Evolutionary conservation across 2,329 filamentous ascomycete species (phyloP), one percentile per base, ranked within the genome.

Genomic region (Akanthomyces uredinophilus): DNA sequence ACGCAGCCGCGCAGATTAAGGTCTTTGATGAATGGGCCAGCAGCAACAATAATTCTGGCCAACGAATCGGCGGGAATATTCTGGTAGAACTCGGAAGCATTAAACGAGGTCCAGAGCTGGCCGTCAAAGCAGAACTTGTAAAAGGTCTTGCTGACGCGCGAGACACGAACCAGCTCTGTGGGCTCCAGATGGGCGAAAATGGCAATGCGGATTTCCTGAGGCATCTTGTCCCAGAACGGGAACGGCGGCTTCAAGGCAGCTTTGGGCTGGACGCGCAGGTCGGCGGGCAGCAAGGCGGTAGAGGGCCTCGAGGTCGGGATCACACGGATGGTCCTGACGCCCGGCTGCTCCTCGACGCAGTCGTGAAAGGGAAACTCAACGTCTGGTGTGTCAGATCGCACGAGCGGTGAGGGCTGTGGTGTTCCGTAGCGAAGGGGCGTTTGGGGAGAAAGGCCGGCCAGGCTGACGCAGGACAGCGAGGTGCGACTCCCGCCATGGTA

Each of bases 1-100:
- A 96, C 84, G 72, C 94, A 99, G 29, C 95, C 95, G 67, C 94
- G 81, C 3, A 99, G 82, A 70, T 98, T 98, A 60, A 99, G 81
- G 68, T 96, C 87, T 67, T 90, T 90, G 60, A 98, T 87, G 69
- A 98, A 99, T 0, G 94, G 91, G 0, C 94, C 95, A 1, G 92
- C 92, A 4, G 87, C 83, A 1, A 87, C 85, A 70, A 98, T 92
- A 65, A 98, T 92, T 70, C 89, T 92, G 61, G 92, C 86, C 53
- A 99, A 78, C 0, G 91, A 90, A 65, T 91, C 87, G 24, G 90
- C 90, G 0, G 94, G 89, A 66, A 98, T 98, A 58, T 92, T 85
- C 66, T 84, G 85, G 72, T 98, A 97, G 74, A 94, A 98, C 55
- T 90, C 87, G 8, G 92, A 88, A 2, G 91, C 87, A 72, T 98